A percentile compares a stretch with the other conserved stretches of the same genome.
Conservation (phyloP, 176 grass and related monocot genomes). For the Areca catechu region DNA sequence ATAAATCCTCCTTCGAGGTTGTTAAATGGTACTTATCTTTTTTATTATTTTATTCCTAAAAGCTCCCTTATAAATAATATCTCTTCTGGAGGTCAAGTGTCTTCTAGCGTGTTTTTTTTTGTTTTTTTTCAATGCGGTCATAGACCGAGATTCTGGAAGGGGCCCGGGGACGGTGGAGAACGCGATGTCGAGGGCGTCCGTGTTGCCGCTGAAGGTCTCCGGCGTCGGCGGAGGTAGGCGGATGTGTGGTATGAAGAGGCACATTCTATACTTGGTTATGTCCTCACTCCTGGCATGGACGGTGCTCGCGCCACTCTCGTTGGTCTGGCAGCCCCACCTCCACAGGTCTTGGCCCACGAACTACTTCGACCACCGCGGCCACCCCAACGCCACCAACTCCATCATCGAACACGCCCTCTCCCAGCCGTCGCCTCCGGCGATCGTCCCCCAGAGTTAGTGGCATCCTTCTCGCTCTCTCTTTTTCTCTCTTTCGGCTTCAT, state of each 20-base stretch:
- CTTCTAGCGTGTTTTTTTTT: too few relatives aligned
- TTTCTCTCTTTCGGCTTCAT: background rate
- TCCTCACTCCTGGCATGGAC: slow-evolving; percentile 73
- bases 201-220: background rate
- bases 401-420: slow-evolving; percentile 18
- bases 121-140: too few relatives aligned
- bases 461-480: background rate
- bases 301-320: slow-evolving; percentile 48
- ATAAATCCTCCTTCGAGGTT: too few relatives aligned
- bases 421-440: slow-evolving; percentile 22
- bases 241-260: slow-evolving; percentile 17
- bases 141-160: too few relatives aligned
- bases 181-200: background rate
- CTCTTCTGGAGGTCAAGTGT: too few relatives aligned
- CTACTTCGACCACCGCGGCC: slow-evolving; percentile 17
- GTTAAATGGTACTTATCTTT: too few relatives aligned
- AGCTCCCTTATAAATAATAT: too few relatives aligned
- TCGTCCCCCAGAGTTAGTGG: slow-evolving; percentile 55
- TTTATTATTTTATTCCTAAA: too few relatives aligned
- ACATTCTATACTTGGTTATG: slow-evolving; percentile 41
- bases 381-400: slow-evolving; percentile 15
- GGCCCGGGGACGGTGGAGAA: too few relatives aligned
- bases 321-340: slow-evolving; percentile 37
- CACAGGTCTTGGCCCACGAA: slow-evolving; percentile 29
- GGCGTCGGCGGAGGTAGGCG: slow-evolving; percentile 23